phyloP scores from a whole-genome alignment of 2,329 filamentous ascomycete genomes.

The Trichoderma afroharzianum region DNA sequence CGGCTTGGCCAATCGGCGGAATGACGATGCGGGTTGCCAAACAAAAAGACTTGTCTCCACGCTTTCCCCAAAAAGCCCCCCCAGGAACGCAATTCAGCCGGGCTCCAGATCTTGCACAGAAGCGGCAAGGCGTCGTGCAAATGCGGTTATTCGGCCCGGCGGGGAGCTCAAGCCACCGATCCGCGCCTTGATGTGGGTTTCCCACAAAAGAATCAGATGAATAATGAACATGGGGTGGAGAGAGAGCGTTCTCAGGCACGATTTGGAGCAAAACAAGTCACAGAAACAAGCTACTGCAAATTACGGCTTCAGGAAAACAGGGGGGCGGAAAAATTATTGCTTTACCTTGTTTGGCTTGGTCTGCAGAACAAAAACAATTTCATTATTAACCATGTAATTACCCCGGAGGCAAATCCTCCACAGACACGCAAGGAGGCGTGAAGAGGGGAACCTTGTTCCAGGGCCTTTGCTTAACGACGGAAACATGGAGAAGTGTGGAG shows the following conservation, averaged over 20 bases:
- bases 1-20: neutral
- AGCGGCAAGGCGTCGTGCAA: neutral
- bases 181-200: constrained; percentile 6
- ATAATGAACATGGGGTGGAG: neutral
- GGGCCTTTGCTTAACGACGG: neutral
- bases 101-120: constrained; percentile 5
- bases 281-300: neutral
- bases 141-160: constrained; percentile 8
- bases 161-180: constrained; percentile 12
- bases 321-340: neutral
- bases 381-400: neutral
- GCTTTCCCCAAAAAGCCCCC: neutral
- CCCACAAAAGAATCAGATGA: neutral
- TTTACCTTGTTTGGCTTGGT: neutral
- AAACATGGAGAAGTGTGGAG: neutral
- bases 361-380: neutral
- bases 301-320: neutral
- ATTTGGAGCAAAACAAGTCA: neutral
- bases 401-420: neutral
- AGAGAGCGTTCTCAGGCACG: neutral
- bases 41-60: neutral
- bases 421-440: neutral
- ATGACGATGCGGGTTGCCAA: neutral
- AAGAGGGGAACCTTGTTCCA: neutral
- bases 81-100: constrained; percentile 9